Evolutionary conservation across 192 early-diverging fungal species (phyloP).

Genomic region (Pilobolus umbonatus): DNA sequence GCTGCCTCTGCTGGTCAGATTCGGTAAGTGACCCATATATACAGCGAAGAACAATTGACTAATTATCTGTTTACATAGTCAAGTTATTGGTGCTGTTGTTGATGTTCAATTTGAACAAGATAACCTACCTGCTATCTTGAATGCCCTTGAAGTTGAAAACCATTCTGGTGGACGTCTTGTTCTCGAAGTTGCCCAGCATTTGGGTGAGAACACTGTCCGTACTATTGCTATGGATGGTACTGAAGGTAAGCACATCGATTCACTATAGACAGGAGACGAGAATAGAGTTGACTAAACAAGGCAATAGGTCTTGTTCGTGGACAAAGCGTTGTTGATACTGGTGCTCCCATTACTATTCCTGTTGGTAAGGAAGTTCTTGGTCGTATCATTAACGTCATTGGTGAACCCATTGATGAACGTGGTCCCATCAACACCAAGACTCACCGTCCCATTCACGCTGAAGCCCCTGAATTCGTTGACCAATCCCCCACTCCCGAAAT

Average conservation of each 20-base stretch:
- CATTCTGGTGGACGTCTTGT: conserved; percentile 81
- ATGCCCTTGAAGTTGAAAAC: conserved; percentile 92
- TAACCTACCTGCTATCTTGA: conserved; percentile 90
- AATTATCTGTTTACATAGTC: conserved; percentile 42
- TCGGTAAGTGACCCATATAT: conserved; percentile 19
- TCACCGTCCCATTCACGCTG: conserved; percentile 83
- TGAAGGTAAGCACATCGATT: conserved; percentile 39
- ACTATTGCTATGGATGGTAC: conserved; percentile 99
- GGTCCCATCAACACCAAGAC: conserved; percentile 93
- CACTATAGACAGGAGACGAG: no score
- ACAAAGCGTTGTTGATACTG: conserved; percentile 91
- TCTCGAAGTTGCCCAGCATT: conserved; percentile 95
- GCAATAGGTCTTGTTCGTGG: conserved; percentile 83
- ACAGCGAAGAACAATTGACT: neutral
- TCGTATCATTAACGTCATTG: conserved; percentile 99
- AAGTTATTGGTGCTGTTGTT: conserved; percentile 98
- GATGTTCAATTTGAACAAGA: conserved; percentile 95
- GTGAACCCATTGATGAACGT: conserved; percentile 97
- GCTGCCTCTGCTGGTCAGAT: conserved; percentile 26
- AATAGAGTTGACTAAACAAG: no score
- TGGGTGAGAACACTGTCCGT: conserved; percentile 98
- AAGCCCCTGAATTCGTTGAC: conserved; percentile 93
- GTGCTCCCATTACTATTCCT: conserved; percentile 88
- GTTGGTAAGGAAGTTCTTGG: conserved; percentile 94
- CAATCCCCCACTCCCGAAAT: conserved; percentile 93